Evolutionary conservation across 352 stramenopile species (phyloP).

Genomic region (Globisporangium solare): DNA sequence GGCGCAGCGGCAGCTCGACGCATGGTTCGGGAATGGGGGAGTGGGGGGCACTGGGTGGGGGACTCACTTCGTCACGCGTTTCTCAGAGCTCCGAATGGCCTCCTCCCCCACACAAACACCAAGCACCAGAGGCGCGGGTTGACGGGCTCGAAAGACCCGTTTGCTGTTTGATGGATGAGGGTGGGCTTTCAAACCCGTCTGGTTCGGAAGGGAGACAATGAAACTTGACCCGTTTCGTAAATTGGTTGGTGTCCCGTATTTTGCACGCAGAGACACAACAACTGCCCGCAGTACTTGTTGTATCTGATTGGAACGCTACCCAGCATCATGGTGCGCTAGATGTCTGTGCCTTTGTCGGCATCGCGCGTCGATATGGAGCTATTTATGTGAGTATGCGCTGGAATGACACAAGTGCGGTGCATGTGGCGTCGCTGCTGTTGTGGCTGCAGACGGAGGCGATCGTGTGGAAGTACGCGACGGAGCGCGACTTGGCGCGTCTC

Average conservation of each 20-base stretch:
- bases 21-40: conserved; percentile 1
- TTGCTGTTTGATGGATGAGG: not conserved
- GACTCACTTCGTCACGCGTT: conserved; percentile 11
- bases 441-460: conserved; percentile 38
- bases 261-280: not conserved
- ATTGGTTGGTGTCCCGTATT: not conserved
- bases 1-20: conserved; percentile 4
- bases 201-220: not conserved
- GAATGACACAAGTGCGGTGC: not conserved
- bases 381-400: conserved; percentile 4
- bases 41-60: not conserved
- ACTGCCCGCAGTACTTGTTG: not conserved
- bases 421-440: not conserved
- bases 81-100: conserved; percentile 5
- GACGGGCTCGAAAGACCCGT: not conserved
- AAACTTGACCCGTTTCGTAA: not conserved
- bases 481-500: conserved; percentile 34
- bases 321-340: not conserved
- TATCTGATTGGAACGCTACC: not conserved
- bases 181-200: not conserved
- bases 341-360: not conserved
- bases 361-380: not conserved
- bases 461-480: conserved; percentile 49
- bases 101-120: conserved; percentile 7
- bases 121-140: conserved; percentile 12